phyloP scores from a whole-genome alignment of 164 flowering plant species.

The Brasenia schreberi region DNA sequence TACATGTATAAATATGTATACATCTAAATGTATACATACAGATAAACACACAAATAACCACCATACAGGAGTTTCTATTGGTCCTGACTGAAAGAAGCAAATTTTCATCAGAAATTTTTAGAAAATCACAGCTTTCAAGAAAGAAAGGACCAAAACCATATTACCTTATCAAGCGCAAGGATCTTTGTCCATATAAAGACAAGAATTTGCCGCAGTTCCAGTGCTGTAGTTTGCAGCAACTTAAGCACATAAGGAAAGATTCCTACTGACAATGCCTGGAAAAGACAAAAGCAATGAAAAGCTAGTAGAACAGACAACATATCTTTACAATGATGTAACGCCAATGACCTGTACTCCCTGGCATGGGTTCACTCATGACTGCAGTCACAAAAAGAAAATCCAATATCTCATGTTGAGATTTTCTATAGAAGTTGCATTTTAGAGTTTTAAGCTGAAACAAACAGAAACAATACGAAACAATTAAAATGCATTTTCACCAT shows the following conservation, averaged over 20 bases:
- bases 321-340: background rate
- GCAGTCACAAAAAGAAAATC: background rate
- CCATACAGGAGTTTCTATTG: background rate
- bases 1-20: too few relatives aligned
- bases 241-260: constrained; percentile 94
- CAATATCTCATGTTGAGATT: background rate
- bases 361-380: too few relatives aligned
- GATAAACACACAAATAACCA: too few relatives aligned
- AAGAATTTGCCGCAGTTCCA: constrained; percentile 86
- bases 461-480: too few relatives aligned
- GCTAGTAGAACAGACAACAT: background rate
- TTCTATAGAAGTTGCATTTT: too few relatives aligned
- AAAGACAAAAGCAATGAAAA: background rate
- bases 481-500: too few relatives aligned
- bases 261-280: constrained; percentile 93
- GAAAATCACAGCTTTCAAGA: background rate
- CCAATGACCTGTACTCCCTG: too few relatives aligned
- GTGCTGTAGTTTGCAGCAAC: constrained; percentile 80
- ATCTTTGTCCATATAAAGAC: constrained; percentile 99
- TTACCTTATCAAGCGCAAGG: constrained; percentile 95
- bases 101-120: too few relatives aligned
- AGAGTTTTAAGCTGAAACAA: too few relatives aligned
- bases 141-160: background rate
- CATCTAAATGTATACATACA: too few relatives aligned
- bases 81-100: background rate